Conservation (phyloP, 2,329 filamentous ascomycete species). For the Monosporascus sp. region DNA sequence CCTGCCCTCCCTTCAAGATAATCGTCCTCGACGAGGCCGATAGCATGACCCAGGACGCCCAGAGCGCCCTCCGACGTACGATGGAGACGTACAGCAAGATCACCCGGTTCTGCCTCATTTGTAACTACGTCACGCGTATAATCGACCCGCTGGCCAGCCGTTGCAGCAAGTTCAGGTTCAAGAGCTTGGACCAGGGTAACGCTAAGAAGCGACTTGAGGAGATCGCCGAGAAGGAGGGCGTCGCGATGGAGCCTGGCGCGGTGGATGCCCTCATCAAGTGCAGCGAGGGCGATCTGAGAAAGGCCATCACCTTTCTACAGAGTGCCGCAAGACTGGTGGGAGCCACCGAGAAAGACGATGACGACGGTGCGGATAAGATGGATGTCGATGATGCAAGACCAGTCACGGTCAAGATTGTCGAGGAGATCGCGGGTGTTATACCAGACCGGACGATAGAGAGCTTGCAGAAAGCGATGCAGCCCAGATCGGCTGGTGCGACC, state of each 20-base stretch:
- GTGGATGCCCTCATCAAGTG: constrained; percentile 79
- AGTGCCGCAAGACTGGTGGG: constrained; percentile 87
- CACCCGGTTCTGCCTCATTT: constrained; percentile 94
- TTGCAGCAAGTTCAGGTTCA: constrained; percentile 97
- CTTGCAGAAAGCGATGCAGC: constrained; percentile 72
- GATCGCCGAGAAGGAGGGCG: constrained; percentile 75
- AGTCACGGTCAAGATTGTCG: constrained; percentile 74
- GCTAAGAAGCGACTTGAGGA: constrained; percentile 72
- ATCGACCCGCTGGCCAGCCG: constrained; percentile 92
- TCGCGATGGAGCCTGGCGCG: constrained; percentile 71
- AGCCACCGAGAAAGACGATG: constrained; percentile 45
- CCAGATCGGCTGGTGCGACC: constrained; percentile 54
- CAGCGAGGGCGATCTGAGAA: constrained; percentile 89
- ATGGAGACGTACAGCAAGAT: constrained; percentile 99
- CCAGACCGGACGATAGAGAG: constrained; percentile 66
- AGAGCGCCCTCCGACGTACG: constrained; percentile 83
- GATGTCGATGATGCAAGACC: constrained; percentile 57
- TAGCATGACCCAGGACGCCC: constrained; percentile 97
- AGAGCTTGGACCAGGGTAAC: constrained; percentile 84
- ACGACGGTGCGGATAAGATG: constrained; percentile 47
- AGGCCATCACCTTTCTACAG: constrained; percentile 94
- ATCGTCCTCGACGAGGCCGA: constrained; percentile 98
- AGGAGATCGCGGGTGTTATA: constrained; percentile 95
- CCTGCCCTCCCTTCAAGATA: constrained; percentile 97
- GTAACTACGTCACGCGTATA: constrained; percentile 97